Conservation (phyloP, 345 rosid species). For the Salix brachista region DNA sequence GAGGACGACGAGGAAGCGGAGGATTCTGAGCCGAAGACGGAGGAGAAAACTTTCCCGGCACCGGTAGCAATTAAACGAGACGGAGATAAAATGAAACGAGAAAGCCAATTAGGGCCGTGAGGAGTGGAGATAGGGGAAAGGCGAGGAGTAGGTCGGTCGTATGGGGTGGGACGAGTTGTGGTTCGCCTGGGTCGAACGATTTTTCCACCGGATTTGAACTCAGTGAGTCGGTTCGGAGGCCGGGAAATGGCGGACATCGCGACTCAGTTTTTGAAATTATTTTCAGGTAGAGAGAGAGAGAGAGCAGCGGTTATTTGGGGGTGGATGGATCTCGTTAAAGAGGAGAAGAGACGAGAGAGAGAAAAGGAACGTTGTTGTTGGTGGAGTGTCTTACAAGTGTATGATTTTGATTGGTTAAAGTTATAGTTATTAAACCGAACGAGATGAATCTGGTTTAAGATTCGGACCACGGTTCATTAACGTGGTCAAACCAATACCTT, state of each 20-base stretch:
- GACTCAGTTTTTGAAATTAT: not conserved
- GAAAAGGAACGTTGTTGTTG: not conserved
- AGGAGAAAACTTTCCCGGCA: slow-evolving; percentile 60
- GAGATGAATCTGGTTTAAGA: too few species aligned
- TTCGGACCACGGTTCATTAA: too few species aligned
- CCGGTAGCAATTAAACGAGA: slow-evolving; percentile 75
- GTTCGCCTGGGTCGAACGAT: slow-evolving; percentile 53
- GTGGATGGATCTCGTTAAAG: not conserved
- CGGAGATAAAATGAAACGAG: slow-evolving; percentile 63
- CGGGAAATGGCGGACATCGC: slow-evolving; percentile 20
- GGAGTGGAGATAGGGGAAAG: slow-evolving; percentile 21
- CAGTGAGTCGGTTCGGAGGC: slow-evolving; percentile 10
- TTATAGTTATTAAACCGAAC: not conserved
- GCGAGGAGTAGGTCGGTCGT: slow-evolving; percentile 47
- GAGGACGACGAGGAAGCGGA: slow-evolving; percentile 52
- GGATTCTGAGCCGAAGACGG: slow-evolving; percentile 62
- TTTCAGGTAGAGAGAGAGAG: not conserved
- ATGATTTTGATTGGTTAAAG: not conserved
- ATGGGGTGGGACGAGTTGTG: slow-evolving; percentile 47
- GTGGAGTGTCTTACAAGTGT: not conserved
- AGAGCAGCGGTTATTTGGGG: not conserved
- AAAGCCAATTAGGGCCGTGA: slow-evolving; percentile 83
- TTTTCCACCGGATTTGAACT: slow-evolving; percentile 62
- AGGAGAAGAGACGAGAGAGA: not conserved
- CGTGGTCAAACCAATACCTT: too few species aligned